Conservation (phyloP, 2,329 filamentous ascomycete species). For the Emericellopsis cladophorae region DNA sequence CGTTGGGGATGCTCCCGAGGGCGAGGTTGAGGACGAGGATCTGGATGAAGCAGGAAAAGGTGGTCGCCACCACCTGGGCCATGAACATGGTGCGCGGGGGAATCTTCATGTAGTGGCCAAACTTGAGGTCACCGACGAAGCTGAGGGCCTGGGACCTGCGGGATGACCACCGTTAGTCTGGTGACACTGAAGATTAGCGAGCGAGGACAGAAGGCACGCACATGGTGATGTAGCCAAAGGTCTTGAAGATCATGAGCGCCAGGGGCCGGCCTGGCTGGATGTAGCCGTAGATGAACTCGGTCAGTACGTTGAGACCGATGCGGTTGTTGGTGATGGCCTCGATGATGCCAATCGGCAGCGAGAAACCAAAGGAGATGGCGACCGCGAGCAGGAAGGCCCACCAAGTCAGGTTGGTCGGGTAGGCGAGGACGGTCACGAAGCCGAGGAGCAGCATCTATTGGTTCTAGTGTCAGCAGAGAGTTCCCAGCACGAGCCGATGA, state of each 20-base stretch:
- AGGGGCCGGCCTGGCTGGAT: conserved; percentile 61
- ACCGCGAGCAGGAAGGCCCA: conserved; percentile 61
- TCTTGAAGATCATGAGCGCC: conserved; percentile 62
- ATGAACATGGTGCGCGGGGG: conserved; percentile 56
- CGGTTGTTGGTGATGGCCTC: conserved; percentile 58
- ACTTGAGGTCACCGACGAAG: conserved; percentile 55
- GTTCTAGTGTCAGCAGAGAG: not conserved
- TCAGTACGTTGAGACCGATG: conserved; percentile 62
- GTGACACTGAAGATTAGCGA: too few relatives aligned
- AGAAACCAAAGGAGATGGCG: conserved; percentile 48
- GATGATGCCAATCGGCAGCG: conserved; percentile 56
- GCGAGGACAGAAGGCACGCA: conserved; percentile 4
- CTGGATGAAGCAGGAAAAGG: conserved; percentile 55
- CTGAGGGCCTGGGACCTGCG: conserved; percentile 44
- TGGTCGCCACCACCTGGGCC: conserved; percentile 52
- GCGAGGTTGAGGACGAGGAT: conserved; percentile 51
- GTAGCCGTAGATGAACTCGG: conserved; percentile 64
- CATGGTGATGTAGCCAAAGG: conserved; percentile 51
- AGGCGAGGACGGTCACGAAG: conserved; percentile 42
- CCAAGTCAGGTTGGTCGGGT: conserved; percentile 56
- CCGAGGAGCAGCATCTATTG: conserved; percentile 38
- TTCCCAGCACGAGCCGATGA: not conserved
- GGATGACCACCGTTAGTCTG: not conserved
- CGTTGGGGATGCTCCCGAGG: conserved; percentile 44
- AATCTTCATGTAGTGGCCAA: conserved; percentile 63